Evolutionary conservation across 805 yeast genomes (phyloP), one percentile per base, ranked within the genome.

Genomic region (Metschnikowia amazonensis): DNA sequence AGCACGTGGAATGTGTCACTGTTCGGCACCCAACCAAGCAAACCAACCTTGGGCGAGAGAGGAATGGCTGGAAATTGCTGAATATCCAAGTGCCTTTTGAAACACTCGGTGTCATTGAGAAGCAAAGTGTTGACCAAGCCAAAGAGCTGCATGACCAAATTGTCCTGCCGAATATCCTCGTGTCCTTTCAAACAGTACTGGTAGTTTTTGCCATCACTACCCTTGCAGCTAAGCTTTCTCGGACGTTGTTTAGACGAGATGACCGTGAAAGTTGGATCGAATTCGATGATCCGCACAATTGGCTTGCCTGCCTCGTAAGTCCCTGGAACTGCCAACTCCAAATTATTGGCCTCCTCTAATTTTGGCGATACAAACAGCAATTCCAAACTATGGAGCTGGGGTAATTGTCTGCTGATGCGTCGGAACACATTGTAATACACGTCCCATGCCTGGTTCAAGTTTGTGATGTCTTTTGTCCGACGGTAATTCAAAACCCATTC

Each of bases 161-260:
- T 88, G 68, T 94, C 99, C 63, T 94, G 99, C 60, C 99, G 80
- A 44, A 94, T 88, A 73, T 94, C 99, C 68, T 94, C 99, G 60
- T 94, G 98, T 1, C 98, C 99, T 66, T 94, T 94, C 59, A 94
- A 72, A 1, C 75, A 68, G 65, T 81, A 95, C 56, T 79, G 86
- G 61, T 95, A 89, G 32, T 84, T 87, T 58, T 86, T 87, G 48
- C 99, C 99, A 64, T 94, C 97, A 57, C 87, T 85, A 9, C 98
- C 99, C 50, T 76, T 74, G 40, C 89, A 79, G 13, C 82, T 77
- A 48, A 89, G 64, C 56, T 86, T 81, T 60, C 99, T 80, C 5
- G 99, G 99, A 58, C 98, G 80, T 66, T 95, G 99, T 60, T 94
- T 94, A 0, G 98, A 90, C 0, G 96, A 82, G 47, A 94, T 90